Evolutionary conservation across 495 filamentous ascomycete species (phyloP).

Genomic region (Aspergillus incahuasiensis): DNA sequence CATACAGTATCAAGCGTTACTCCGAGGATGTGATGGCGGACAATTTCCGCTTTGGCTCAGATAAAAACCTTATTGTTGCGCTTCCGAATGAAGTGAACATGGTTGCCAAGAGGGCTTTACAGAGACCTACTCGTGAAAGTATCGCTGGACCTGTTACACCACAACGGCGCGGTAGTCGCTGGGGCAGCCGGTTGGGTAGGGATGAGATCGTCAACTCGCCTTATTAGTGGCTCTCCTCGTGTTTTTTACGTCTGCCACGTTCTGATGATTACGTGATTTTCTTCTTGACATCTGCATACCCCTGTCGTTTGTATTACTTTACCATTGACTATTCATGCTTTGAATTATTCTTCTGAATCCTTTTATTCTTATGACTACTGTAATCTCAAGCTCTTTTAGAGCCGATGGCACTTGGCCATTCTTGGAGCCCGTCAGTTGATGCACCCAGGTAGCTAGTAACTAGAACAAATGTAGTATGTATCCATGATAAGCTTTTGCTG

Average conservation of each 20-base stretch:
- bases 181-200: constrained; percentile 55
- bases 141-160: constrained; percentile 66
- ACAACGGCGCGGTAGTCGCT: constrained; percentile 41
- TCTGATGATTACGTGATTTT: constrained; percentile 16
- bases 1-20: constrained; percentile 95
- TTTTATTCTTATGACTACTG: not conserved
- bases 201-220: constrained; percentile 84
- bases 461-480: not conserved
- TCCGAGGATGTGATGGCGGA: constrained; percentile 95
- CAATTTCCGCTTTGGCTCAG: constrained; percentile 93
- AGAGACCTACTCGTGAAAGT: constrained; percentile 87
- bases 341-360: constrained; percentile 2
- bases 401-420: not conserved
- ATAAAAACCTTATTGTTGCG: constrained; percentile 97
- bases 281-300: constrained; percentile 36
- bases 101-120: constrained; percentile 79
- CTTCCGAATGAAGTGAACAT: constrained; percentile 97
- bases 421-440: not conserved
- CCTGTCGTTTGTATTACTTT: constrained; percentile 25
- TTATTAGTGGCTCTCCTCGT: constrained; percentile 46
- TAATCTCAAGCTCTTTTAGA: not conserved
- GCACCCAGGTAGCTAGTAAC: constrained; percentile 1
- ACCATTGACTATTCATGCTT: not conserved
- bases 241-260: constrained; percentile 2
- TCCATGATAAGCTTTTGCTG: not conserved